These are phyloP conservation scores for Entomortierella beljakovae DNA, from an alignment of 192 early-diverging fungal genomes.

Conservation along the genomic window DNA sequence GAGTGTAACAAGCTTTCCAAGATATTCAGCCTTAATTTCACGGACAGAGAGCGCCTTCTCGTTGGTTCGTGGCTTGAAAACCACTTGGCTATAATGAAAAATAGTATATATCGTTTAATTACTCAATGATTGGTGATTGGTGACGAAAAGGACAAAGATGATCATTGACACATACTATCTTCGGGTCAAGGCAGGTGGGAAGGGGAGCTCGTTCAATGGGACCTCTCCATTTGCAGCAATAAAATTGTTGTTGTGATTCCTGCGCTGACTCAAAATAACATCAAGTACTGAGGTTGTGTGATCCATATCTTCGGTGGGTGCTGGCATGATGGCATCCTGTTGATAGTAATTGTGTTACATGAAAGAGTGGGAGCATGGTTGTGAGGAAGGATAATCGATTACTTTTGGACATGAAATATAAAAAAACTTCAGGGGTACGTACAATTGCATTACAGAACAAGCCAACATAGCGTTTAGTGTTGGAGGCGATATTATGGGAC, in stretches of 20 bases:
- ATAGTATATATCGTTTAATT: background rate
- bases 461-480: slow-evolving; percentile 88
- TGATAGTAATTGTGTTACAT: background rate
- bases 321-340: slow-evolving; percentile 60
- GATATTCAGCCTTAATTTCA: slow-evolving; percentile 79
- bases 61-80: slow-evolving; percentile 79
- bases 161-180: slow-evolving; percentile 77
- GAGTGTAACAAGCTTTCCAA: slow-evolving; percentile 90
- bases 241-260: slow-evolving; percentile 70
- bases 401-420: background rate
- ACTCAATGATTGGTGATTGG: background rate
- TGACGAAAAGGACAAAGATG: background rate
- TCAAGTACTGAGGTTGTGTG: slow-evolving; percentile 86
- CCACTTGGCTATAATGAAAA: slow-evolving; percentile 68
- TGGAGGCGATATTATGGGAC: slow-evolving; percentile 78
- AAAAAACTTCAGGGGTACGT: slow-evolving; percentile 1
- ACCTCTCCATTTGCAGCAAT: slow-evolving; percentile 44
- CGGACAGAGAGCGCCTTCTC: slow-evolving; percentile 83
- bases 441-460: slow-evolving; percentile 83
- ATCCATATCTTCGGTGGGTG: slow-evolving; percentile 62
- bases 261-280: slow-evolving; percentile 89
- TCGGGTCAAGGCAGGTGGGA: slow-evolving; percentile 87
- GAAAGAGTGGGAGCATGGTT: background rate
- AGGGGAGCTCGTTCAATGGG: slow-evolving; percentile 55
- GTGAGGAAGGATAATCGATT: background rate